Percentiles rank a stretch among this genome's conserved stretches.
Conservation (phyloP, 768 basidiomycete genomes). For the Kwoniella sp. region DNA sequence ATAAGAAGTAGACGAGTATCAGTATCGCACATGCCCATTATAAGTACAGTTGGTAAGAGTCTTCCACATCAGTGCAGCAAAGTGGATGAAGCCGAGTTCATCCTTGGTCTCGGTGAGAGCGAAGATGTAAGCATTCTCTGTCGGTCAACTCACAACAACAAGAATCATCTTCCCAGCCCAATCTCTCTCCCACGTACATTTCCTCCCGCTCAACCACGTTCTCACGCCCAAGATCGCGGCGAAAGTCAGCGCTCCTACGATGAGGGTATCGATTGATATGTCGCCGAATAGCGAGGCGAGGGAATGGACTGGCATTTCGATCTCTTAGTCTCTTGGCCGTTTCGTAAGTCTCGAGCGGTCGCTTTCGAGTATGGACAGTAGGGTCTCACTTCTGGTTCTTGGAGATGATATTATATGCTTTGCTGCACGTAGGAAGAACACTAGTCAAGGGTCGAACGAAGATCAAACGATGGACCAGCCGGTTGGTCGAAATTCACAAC, state of each 20-base stretch:
- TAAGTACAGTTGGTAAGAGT: background rate
- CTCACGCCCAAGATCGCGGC: constrained; percentile 26
- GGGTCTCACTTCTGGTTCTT: too few relatives aligned
- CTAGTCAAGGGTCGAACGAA: too few relatives aligned
- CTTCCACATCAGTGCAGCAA: too few relatives aligned
- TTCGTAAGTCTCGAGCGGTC: too few relatives aligned
- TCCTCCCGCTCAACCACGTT: constrained; percentile 45
- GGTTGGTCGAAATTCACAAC: too few relatives aligned
- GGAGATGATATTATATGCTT: too few relatives aligned
- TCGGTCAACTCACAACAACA: constrained; percentile 42
- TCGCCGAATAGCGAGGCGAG: constrained; percentile 22
- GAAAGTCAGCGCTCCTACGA: constrained; percentile 17
- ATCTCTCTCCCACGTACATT: constrained; percentile 53
- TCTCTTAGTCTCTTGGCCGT: background rate
- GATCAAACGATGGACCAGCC: too few relatives aligned
- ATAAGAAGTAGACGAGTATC: background rate
- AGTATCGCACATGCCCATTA: background rate
- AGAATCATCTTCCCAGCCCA: constrained; percentile 57
- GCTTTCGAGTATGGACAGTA: too few relatives aligned
- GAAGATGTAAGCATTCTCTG: background rate
- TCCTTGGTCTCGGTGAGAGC: too few relatives aligned
- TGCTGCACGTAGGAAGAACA: too few relatives aligned
- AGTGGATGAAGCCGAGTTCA: too few relatives aligned
- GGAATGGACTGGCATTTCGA: constrained; percentile 34
- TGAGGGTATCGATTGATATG: constrained; percentile 3